Evolutionary conservation across 306 rosid species (phyloP), one percentile per base, ranked within the genome.

Genomic region (Cicer arietinum): DNA sequence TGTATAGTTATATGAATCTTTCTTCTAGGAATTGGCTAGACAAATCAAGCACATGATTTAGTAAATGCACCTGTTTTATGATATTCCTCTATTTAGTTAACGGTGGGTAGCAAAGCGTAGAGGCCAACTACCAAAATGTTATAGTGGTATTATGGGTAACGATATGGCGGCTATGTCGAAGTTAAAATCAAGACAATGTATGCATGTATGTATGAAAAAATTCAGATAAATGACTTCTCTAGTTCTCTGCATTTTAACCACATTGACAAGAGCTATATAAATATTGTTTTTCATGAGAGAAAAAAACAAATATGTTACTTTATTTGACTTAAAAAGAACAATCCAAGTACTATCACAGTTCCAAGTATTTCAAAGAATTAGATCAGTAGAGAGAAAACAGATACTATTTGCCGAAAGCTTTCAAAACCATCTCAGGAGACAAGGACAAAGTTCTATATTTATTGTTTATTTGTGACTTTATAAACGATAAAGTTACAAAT

Each of bases 371-470:
- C 59, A 43, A 44, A 56, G 62, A 60, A 69, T 30, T 52, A 41
- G 74, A 67, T 47, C 74, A 6, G 64, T 10, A 10, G 64, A 57
- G 41, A 57, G n/a, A 57, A 57, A 5, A 57, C 41, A 22, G 39
- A 57, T 10, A n/a, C 41, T 57, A 51, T 40, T 72, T 18, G 13
- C 68, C 14, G 10, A 70, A 60, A 25, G 74, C 44, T 58, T 63
- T 22, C 18, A 63, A 75, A 76, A 76, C 69, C 66, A 42, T 42
- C 51, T 9, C 9, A 42, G 16, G 40, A 79, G 25, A 73, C 30
- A 18, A 50, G 61, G 62, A 65, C 46, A 52, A 48, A 71, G 46
- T 39, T 76, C 16, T 30, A 30, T 30, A 30, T 30, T 30, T 30
- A 4, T 30, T 0, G 37, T 30, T 3, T 30, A 30, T 30, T 30